phyloP scores from a whole-genome alignment of 140 eudicot genomes.

The Senecio squalidus region DNA sequence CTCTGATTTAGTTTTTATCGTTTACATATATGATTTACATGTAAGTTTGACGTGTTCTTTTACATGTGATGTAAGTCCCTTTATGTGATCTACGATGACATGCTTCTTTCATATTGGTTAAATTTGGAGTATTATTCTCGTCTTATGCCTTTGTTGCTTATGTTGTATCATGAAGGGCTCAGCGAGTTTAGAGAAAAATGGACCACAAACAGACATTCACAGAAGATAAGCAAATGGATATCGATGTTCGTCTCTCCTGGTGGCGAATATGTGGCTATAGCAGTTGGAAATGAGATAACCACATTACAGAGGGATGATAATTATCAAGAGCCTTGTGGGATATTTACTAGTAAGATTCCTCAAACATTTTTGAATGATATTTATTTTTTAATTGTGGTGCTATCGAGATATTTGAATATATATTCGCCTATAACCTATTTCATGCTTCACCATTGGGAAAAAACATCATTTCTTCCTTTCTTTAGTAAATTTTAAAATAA shows the following conservation, averaged over 20 bases:
- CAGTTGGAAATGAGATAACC: constrained; percentile 70
- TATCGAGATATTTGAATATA: constrained; percentile 6
- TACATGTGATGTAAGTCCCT: constrained; percentile 10
- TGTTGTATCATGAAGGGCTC: constrained; percentile 48
- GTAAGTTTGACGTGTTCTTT: not conserved
- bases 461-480: not conserved
- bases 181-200: constrained; percentile 65
- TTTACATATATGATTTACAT: constrained; percentile 1
- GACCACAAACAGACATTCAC: constrained; percentile 55
- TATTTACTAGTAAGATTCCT: constrained; percentile 55
- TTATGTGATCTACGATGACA: constrained; percentile 1
- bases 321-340: constrained; percentile 74
- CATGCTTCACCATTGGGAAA: not conserved
- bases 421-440: constrained; percentile 1
- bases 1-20: not conserved
- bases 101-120: constrained; percentile 10
- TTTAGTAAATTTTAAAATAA: not conserved
- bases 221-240: constrained; percentile 48
- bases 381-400: constrained; percentile 6
- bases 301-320: constrained; percentile 69
- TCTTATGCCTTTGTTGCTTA: constrained; percentile 10
- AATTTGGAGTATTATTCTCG: not conserved
- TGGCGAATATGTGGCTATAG: constrained; percentile 80
- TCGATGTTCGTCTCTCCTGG: constrained; percentile 75
- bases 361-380: constrained; percentile 15